These are phyloP conservation scores for Umbelopsis ramanniana DNA, from an alignment of 192 early-diverging fungal species.

Conservation along the genomic window DNA sequence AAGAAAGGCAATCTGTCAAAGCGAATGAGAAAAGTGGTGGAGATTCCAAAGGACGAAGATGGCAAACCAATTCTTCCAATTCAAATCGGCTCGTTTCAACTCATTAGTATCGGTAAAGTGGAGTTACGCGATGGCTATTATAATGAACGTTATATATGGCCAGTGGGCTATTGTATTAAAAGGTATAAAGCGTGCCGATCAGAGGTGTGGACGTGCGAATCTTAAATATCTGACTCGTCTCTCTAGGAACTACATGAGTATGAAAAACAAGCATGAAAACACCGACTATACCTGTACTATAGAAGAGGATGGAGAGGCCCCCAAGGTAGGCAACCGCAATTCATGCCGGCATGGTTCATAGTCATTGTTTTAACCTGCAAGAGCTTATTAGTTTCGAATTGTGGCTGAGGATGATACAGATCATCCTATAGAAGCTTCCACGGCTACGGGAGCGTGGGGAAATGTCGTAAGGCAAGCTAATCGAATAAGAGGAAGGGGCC, in stretches of 20 bases:
- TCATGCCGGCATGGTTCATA: not conserved
- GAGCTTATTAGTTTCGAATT: slow-evolving; percentile 66
- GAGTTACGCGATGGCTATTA: slow-evolving; percentile 80
- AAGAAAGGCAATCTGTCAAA: not conserved
- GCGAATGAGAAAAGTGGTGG: slow-evolving; percentile 14
- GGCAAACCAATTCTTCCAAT: slow-evolving; percentile 81
- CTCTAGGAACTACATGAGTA: slow-evolving; percentile 56
- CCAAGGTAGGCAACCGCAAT: slow-evolving; percentile 39
- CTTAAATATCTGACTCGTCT: not conserved
- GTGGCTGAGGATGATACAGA: slow-evolving; percentile 79
- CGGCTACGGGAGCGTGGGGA: slow-evolving; percentile 93
- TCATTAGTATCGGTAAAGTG: slow-evolving; percentile 70
- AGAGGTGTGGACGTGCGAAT: too few relatives aligned
- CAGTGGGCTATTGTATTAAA: slow-evolving; percentile 79
- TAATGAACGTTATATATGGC: slow-evolving; percentile 92
- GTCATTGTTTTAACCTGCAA: not conserved
- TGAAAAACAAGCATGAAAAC: slow-evolving; percentile 50
- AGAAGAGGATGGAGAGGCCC: slow-evolving; percentile 78
- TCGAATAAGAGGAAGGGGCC: slow-evolving; percentile 75
- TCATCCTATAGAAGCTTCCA: slow-evolving; percentile 71
- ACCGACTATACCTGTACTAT: slow-evolving; percentile 75
- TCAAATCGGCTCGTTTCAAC: slow-evolving; percentile 78
- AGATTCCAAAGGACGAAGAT: slow-evolving; percentile 47
- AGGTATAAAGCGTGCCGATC: slow-evolving; percentile 29
- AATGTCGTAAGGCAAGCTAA: slow-evolving; percentile 83